These are phyloP conservation scores for Venturia effusa DNA, from an alignment of 2,329 filamentous ascomycete species.

Conservation along the genomic window DNA sequence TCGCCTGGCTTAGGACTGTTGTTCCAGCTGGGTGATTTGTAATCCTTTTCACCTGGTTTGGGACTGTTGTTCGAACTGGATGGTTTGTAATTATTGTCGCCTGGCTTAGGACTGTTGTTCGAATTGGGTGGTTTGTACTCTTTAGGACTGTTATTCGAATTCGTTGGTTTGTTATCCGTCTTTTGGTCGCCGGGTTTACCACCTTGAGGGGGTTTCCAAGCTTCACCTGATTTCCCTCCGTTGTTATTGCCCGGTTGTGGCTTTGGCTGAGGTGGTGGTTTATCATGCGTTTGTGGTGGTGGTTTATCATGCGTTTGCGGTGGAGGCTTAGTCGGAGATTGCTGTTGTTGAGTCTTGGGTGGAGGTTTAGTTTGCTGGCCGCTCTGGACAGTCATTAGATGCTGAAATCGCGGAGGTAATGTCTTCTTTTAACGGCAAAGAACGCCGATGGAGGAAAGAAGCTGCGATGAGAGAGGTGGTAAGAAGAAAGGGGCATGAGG, in stretches of 20 bases:
- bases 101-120: not conserved
- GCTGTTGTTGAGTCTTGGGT: not conserved
- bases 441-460: not conserved
- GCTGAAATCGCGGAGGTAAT: not conserved
- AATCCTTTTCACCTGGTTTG: not conserved
- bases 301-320: not conserved
- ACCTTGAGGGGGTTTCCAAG: not conserved
- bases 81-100: not conserved
- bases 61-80: not conserved
- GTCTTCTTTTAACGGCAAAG: not conserved
- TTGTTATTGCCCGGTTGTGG: not conserved
- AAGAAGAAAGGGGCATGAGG: not conserved
- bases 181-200: not conserved
- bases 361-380: not conserved
- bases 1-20: not conserved
- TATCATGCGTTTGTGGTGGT: not conserved
- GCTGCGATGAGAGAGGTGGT: not conserved
- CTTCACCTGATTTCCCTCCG: not conserved
- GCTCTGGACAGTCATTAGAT: not conserved
- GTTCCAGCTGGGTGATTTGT: not conserved
- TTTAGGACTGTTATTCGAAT: not conserved
- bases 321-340: not conserved
- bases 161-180: not conserved
- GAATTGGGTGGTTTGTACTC: no score
- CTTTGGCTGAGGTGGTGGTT: not conserved